Evolutionary conservation across 371 early-diverging fungal species (phyloP), one percentile per base, ranked within the genome.

Genomic region (Apophysomyces ossiformis): DNA sequence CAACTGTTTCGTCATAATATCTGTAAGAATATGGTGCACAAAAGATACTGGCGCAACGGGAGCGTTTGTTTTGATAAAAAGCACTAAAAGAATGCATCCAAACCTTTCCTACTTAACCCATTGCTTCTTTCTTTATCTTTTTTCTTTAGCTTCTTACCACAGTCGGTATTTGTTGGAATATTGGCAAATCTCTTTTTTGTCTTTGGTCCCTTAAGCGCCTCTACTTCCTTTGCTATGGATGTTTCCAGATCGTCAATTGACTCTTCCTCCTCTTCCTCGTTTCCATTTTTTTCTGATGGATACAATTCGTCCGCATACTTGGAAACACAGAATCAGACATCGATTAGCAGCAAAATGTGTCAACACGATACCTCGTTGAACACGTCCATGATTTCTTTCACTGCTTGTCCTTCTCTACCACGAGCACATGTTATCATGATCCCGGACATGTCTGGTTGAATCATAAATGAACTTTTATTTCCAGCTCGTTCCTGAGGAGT

Each of bases 161-260:
- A 91, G 68, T 87, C 89, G 15, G 85, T 87, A 56, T 81, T 83
- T 9, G 87, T 87, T 11, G 76, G 63, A 32, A 86, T 75, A 60
- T 83, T 82, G 15, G 76, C 64, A 67, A 88, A 88, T 69, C 83
- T 70, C 60, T 82, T 77, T 46, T 71, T 72, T 44, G 67, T 66
- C 37, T 73, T 78, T 41, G 72, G 67, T 18, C 61, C 65, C 60
- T 89, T 89, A 50, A 90, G 67, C 7, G 72, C 74, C 26, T 83
- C 85, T 6, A 92, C 68, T 78, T 92, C 92, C 64, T 85, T 87
- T 9, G 84, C 85, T 66, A 90, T 86, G 8, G 88, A 82, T 47
- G 81, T 89, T 66, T 92, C 92, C 16, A 92, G 68, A 37, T 83
- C 83, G 12, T 82, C 75, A 9, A 78, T 78, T 4, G 77, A 81